phyloP scores from a whole-genome alignment of 1,284 basidiomycete genomes.

The Phlebopus sp. region DNA sequence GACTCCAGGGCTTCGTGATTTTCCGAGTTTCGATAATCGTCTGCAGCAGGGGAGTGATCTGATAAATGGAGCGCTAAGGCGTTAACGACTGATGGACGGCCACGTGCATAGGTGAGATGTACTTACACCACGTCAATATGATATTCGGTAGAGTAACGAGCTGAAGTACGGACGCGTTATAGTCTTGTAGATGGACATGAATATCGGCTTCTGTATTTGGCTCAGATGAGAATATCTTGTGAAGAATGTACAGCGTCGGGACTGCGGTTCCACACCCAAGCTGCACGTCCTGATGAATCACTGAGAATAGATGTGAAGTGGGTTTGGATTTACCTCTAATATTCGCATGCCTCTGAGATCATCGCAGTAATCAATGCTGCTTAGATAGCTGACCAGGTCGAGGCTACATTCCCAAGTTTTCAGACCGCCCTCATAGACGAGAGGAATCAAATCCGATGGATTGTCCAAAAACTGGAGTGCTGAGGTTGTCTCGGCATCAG shows the following conservation, averaged over 20 bases:
- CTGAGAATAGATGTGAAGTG: neutral
- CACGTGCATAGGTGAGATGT: constrained; percentile 10
- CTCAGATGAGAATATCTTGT: constrained; percentile 50
- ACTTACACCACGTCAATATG: constrained; percentile 81
- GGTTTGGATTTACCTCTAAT: constrained; percentile 55
- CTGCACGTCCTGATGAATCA: constrained; percentile 27
- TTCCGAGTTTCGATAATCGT: constrained; percentile 16
- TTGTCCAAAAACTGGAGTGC: constrained; percentile 69
- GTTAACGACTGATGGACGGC: neutral
- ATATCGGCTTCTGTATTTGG: constrained; percentile 35
- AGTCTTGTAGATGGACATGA: constrained; percentile 88
- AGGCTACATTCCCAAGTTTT: constrained; percentile 98
- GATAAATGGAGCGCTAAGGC: constrained; percentile 29
- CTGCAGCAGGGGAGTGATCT: constrained; percentile 27
- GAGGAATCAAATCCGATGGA: constrained; percentile 88
- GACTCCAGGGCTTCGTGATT: constrained; percentile 11
- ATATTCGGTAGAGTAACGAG: constrained; percentile 90
- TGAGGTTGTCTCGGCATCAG: constrained; percentile 11
- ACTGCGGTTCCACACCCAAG: constrained; percentile 92
- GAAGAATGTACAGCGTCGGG: constrained; percentile 75
- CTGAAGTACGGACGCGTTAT: constrained; percentile 81
- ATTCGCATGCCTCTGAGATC: constrained; percentile 46
- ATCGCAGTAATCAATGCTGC: constrained; percentile 25
- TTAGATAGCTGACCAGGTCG: constrained; percentile 72
- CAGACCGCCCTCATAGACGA: constrained; percentile 93